Evolutionary conservation across 441 rosid species (phyloP), one percentile per base, ranked within the genome.

Genomic region (Adansonia grandidieri): DNA sequence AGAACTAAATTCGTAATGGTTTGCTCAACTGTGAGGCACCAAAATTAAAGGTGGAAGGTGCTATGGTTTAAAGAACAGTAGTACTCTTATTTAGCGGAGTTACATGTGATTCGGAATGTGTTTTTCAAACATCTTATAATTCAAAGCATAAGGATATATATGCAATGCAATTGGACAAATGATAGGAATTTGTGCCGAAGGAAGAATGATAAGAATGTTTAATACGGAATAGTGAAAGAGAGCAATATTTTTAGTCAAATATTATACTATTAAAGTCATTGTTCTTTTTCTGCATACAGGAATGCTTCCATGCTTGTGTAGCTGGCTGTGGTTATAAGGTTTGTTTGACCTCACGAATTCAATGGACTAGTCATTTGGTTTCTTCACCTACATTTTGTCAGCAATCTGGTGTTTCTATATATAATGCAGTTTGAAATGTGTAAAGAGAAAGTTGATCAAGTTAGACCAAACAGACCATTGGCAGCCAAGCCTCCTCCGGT

Each of bases 251-350:
- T 71, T 71, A 19, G 13, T 70, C 11, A 3, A 56, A 44, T 50
- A 0, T 32, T 48, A 0, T 7, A 20, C 72, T 68, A 15, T 75
- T 71, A 63, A 50, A 69, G 80, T 58, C 51, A 2, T 15, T 76
- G 20, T 42, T 45, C 44, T 61, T 73, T 74, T 74, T 71, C 53
- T 69, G 19, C 70, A 22, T 80, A 42, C 92, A 95, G 98, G 91
- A 92, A 63, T 95, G 99, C 83, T 95, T 95, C 79, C 89, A 83
- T 78, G 98, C 99, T 17, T 93, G 98, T 86, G 91, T 87, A 19
- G 79, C 97, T 76, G 99, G 99, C 79, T 95, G 98, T 76, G 99
- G 97, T 79, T 95, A 79, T 71, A 93, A 88, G 97, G 99, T 93
- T 70, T 76, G 85, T 77, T 80, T 84, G 51, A 54, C 68, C 77